Evolutionary conservation across 2,329 filamentous ascomycete genomes (phyloP).

Genomic region (Cercospora sp.): DNA sequence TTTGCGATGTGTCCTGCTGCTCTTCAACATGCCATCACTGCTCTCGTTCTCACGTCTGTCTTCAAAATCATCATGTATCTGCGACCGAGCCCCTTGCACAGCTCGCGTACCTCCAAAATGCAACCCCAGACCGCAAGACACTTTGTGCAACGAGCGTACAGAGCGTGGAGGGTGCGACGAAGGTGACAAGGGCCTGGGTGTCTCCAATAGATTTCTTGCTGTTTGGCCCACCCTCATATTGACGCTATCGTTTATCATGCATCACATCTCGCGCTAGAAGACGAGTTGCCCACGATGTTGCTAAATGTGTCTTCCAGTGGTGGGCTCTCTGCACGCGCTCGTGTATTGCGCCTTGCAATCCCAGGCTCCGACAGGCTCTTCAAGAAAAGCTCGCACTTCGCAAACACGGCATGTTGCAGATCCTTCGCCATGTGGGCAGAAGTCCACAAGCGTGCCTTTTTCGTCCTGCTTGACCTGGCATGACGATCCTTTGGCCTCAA

Average conservation of each 20-base stretch:
- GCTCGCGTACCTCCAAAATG: not conserved
- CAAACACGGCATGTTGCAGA: not conserved
- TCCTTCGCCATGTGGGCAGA: constrained; percentile 9
- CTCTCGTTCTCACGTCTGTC: not conserved
- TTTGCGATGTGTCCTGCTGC: not conserved
- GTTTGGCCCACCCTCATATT: constrained; percentile 5
- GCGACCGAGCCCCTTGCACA: not conserved
- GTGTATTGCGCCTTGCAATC: constrained; percentile 6
- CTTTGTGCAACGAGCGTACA: not conserved
- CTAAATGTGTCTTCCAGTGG: constrained; percentile 13
- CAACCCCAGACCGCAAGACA: not conserved
- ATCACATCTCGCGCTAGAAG: constrained; percentile 18
- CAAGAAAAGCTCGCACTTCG: not conserved
- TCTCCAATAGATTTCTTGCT: constrained; percentile 18
- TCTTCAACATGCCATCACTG: not conserved
- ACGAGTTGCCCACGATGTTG: constrained; percentile 13
- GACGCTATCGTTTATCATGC: constrained; percentile 17
- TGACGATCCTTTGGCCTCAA: constrained; percentile 2
- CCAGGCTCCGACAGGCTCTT: not conserved
- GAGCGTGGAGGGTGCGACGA: not conserved
- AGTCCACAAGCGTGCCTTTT: not conserved
- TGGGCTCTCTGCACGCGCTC: constrained; percentile 13
- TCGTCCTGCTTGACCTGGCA: not conserved
- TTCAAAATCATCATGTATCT: not conserved
- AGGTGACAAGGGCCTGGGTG: not conserved